Base-by-base conservation (phyloP, 345 rosid genomes). In the Populus simonii region DNA sequence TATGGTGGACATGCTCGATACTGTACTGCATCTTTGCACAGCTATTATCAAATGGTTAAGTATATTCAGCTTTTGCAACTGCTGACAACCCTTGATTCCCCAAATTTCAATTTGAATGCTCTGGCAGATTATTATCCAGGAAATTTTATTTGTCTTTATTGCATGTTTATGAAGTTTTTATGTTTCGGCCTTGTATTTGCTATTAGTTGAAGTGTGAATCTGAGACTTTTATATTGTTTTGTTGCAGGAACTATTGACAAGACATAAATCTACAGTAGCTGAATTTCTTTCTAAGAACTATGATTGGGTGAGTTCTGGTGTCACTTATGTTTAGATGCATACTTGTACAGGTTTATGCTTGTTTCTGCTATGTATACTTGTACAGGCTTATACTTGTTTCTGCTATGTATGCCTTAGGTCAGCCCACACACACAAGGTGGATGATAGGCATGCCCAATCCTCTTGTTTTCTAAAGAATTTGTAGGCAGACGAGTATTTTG, bases 241-340 rank as follows among this genome's bases (percentile, higher is more conserved):
- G 71, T 79, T 83, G 73, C 88, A 96, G 99, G 99, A 96, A 80
- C 88, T 96, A n/a, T 57, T 96, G 84, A 92, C 97, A 51, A 91
- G 99, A 88, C 97, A 96, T 82, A 96, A 96, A 85, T 92, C 99
- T 79, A 96, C 99, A 10, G 98, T 96, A 36, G 97, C 98, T 45
- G 98, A 92, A 74, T 96, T 96, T 84, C 97, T 96, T 65, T 87
- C 91, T 17, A 91, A 86, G 83, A 94, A 96, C 83, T 93, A 96
- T 86, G 98, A 94, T 33, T 92, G 99, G 99, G 98, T 89, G 81
- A 86, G 87, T 74, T 33, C 53, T 78, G n/a, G 22, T 62, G 2
- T 3, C 7, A 20, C 61, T 47, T 63, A 8, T 20, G 41, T 55
- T 73, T 25, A 22, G 65, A 39, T 33, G 29, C 38, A 12, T 36